Percentiles rank a stretch among this genome's conserved stretches.
Conservation (phyloP, 176 grass and related monocot species). For the Sorghum bicolor region DNA sequence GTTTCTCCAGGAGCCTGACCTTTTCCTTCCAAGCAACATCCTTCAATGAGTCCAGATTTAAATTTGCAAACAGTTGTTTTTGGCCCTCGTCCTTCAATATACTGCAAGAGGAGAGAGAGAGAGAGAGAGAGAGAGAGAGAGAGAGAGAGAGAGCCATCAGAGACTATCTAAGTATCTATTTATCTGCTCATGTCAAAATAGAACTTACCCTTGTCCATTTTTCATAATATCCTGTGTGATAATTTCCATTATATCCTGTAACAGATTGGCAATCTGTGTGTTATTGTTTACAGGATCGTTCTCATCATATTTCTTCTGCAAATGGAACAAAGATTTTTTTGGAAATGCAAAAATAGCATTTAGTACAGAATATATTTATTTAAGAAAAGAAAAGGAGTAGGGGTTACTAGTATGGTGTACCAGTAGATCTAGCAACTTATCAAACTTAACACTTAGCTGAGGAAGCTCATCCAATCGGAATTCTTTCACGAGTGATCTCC, state of each 20-base stretch:
- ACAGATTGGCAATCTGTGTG: constrained; percentile 73
- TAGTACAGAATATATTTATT: background rate
- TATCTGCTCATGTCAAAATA: background rate
- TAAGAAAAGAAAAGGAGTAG: background rate
- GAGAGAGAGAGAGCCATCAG: background rate
- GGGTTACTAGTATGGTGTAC: constrained; percentile 36
- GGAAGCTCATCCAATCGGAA: constrained; percentile 80
- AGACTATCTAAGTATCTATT: background rate
- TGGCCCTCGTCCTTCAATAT: constrained; percentile 28
- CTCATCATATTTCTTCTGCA: constrained; percentile 56
- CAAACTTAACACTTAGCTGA: constrained; percentile 71
- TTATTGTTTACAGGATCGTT: constrained; percentile 33
- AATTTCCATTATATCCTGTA: constrained; percentile 98
- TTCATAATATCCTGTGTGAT: constrained; percentile 84
- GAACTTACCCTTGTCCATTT: constrained; percentile 48
- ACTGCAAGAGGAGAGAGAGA: constrained; percentile 8
- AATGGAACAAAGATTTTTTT: constrained; percentile 16
- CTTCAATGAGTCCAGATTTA: constrained; percentile 46
- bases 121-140: background rate
- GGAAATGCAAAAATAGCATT: background rate
- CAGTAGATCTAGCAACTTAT: constrained; percentile 67
- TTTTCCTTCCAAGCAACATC: constrained; percentile 55
- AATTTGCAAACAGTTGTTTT: constrained; percentile 51
- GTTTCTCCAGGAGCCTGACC: constrained; percentile 39
- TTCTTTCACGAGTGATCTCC: constrained; percentile 30